These are phyloP conservation scores for Holtermannia corniformis DNA, from an alignment of 768 basidiomycete species.

Conservation along the genomic window DNA sequence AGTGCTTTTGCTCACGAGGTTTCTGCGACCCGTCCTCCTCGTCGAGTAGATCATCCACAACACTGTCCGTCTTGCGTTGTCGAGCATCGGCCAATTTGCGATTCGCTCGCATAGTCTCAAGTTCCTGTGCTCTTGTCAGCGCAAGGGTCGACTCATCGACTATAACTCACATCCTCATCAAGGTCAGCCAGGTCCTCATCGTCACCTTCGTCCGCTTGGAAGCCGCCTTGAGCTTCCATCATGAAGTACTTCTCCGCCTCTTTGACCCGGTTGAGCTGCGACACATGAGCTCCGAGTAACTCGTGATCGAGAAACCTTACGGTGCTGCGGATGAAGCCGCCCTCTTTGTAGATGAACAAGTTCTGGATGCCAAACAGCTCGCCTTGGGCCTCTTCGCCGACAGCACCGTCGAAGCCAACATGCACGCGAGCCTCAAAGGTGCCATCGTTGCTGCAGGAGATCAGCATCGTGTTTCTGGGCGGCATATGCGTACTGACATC, in stretches of 20 bases:
- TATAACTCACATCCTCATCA: not conserved
- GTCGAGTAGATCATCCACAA: not conserved
- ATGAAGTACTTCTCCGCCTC: not conserved
- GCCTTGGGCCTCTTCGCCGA: constrained; percentile 20
- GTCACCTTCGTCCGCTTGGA: not conserved
- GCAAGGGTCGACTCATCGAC: no score
- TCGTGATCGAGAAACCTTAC: no score
- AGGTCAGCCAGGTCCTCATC: not conserved
- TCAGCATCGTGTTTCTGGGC: not conserved
- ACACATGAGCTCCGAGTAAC: no score
- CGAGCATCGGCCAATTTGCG: not conserved
- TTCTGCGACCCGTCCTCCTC: not conserved
- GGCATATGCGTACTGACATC: constrained; percentile 1
- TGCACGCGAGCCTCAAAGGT: constrained; percentile 34
- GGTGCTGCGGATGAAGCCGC: constrained; percentile 26
- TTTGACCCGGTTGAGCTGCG: not conserved
- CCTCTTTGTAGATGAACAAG: constrained; percentile 35
- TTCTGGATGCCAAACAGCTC: constrained; percentile 39
- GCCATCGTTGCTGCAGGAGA: constrained; percentile 22
- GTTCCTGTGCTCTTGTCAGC: not conserved
- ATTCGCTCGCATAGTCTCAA: not conserved
- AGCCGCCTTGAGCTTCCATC: not conserved
- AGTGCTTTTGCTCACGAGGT: not conserved
- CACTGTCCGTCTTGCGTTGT: not conserved
- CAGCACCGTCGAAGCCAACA: constrained; percentile 30